Conservation (phyloP, 2,329 filamentous ascomycete species). For the Aspergillus sp. region DNA sequence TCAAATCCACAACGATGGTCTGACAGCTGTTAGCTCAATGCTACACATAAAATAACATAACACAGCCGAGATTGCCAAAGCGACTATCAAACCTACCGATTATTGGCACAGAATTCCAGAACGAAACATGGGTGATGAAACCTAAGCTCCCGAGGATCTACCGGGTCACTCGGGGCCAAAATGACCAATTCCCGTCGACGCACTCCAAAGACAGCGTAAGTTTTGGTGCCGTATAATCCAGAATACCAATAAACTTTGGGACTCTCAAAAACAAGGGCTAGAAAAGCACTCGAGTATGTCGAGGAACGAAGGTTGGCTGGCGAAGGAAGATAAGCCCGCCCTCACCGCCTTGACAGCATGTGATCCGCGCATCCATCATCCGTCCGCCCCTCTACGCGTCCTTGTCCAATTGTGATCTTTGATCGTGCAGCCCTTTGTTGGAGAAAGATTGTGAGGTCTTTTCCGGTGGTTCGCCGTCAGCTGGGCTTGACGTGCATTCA, state of each 20-base stretch:
- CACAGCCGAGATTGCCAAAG: background rate
- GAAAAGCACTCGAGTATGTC: background rate
- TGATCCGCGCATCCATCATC: background rate
- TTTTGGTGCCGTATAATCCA: background rate
- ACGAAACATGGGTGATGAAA: background rate
- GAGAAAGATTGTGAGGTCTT: background rate
- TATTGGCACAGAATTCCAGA: background rate
- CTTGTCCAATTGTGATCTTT: constrained; percentile 1
- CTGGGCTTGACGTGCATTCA: background rate
- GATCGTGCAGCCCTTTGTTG: background rate
- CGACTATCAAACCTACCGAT: background rate
- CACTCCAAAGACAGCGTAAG: background rate
- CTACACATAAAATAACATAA: background rate
- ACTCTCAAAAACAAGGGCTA: background rate
- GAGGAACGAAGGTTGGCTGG: background rate
- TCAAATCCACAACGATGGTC: background rate
- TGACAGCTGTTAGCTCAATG: background rate
- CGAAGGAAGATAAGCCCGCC: background rate
- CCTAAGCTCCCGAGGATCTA: background rate
- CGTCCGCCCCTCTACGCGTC: background rate
- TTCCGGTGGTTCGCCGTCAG: background rate
- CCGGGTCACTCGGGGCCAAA: background rate
- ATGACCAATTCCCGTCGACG: background rate
- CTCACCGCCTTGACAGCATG: constrained; percentile 14
- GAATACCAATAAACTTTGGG: too few relatives aligned